Base-by-base conservation (phyloP, 192 early-diverging fungal species). In the Coemansia sp. region DNA sequence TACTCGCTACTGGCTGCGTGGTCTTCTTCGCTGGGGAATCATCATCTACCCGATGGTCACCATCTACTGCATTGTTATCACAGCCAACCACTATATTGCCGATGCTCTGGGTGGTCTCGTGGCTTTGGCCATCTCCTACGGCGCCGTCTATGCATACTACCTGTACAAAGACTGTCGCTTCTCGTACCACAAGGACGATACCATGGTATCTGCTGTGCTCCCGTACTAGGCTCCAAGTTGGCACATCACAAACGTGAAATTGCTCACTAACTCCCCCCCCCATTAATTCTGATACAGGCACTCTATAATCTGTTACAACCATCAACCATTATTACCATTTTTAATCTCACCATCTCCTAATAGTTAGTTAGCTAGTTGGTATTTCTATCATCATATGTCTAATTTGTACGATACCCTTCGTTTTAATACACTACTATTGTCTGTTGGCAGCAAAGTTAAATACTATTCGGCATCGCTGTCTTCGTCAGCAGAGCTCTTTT, bases 41-140 rank as follows among this genome's bases (percentile, higher is more conserved):
- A 48, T 81, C 31, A 53, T 66, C 0, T 81, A 81, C 55, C 79
- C 79, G 10, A 70, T 76, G 67, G 67, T 76, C 57, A 81, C 79
- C 40, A 51, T 81, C 59, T 81, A 81, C 68, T 81, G 79, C 71
- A 81, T 81, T 49, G 64, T 81, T 40, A 64, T 81, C 55, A 81
- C 79, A 28, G 79, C 74, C 25, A 81, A 81, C 65, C 79, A 81
- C 70, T 81, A 76, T 34, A 67, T 81, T 26, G 53, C 74, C 45
- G 79, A 81, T 48, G 79, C 79, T 30, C 55, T 81, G 66, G 74
- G 59, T 57, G 79, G 79, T 8, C 73, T 81, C 20, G 43, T 67
- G 10, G 74, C 67, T 23, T 64, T 81, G 67, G 79, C 79, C 57
- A 21, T 73, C 57, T 81, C 79, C 33, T 81, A 81, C 64, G 74